These are phyloP conservation scores for Kockovaella imperatae DNA, from an alignment of 768 basidiomycete species.

Conservation along the genomic window DNA sequence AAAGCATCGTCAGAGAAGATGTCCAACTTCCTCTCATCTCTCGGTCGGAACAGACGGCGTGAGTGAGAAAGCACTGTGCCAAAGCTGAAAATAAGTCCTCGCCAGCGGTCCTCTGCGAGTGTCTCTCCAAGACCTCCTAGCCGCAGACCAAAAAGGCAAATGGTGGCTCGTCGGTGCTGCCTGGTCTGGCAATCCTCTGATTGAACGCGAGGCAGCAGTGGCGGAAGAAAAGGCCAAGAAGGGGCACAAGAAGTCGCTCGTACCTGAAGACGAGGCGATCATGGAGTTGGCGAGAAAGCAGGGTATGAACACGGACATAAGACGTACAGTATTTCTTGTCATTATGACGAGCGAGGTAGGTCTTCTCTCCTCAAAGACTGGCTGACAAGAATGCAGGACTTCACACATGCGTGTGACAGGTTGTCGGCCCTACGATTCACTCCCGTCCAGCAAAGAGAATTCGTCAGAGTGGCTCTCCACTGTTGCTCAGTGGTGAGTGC, in stretches of 20 bases:
- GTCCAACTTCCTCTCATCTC: constrained; percentile 73
- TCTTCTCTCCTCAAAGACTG: not conserved
- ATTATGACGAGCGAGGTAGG: constrained; percentile 91
- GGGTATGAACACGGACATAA: constrained; percentile 97
- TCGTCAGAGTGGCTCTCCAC: constrained; percentile 82
- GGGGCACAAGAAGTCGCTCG: constrained; percentile 41
- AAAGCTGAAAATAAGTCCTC: constrained; percentile 52
- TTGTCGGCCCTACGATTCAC: constrained; percentile 71
- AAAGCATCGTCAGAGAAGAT: constrained; percentile 73
- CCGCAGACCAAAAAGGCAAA: constrained; percentile 78
- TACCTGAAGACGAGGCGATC: constrained; percentile 46
- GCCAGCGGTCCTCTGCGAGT: constrained; percentile 80
- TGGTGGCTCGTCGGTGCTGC: constrained; percentile 99
- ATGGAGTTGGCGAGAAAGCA: constrained; percentile 80
- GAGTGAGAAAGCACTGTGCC: constrained; percentile 39
- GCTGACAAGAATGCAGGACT: constrained; percentile 59
- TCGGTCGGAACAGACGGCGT: constrained; percentile 65
- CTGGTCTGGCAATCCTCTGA: constrained; percentile 85
- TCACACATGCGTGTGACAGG: constrained; percentile 89
- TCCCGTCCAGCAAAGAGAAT: constrained; percentile 88
- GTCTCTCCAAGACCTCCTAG: constrained; percentile 72
- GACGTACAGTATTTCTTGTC: constrained; percentile 82
- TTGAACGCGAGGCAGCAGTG: too few relatives aligned
- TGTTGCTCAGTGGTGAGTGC: constrained; percentile 54
- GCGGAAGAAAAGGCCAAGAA: constrained; percentile 29